Base-by-base conservation (phyloP, 1,284 basidiomycete genomes). In the Sparassis latifolia region DNA sequence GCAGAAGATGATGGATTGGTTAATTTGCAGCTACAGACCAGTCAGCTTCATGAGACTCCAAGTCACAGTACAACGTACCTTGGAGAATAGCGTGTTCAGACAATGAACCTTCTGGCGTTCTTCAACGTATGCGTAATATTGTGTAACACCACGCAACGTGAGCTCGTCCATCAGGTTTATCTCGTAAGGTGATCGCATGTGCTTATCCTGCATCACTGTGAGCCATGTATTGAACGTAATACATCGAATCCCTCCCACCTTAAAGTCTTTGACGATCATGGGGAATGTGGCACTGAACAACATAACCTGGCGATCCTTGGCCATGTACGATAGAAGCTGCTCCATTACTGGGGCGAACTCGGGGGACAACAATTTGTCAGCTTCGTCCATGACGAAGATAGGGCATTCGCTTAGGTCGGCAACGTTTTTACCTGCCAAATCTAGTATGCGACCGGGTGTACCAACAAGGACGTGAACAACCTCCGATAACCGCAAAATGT, bases 131-230 rank as follows among this genome's bases (percentile, higher is more conserved):
- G 96, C 96, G 67, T 99, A 99, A 72, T 97, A 99, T 78, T 99
- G 96, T 32, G 96, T 98, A 49, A 99, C 97, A 79, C 96, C 96
- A 62, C 92, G 92, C 50, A 99, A 78, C 37, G 96, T 99, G 57
- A 99, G 86, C 78, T 99, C 96, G 65, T 99, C 97, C 97, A 99
- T 99, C 67, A 99, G 86, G 73, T 99, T 99, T 74, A 98, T 97
- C 72, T 97, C 94, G 72, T 97, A 90, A 5, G 96, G 94, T 58
- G 88, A 84, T 56, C 83, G 85, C 96, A 99, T 98, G 76, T 98
- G 91, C 70, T 97, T 96, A 66, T 97, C 95, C 92, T 95, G 58
- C 4, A 50, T 41, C 40, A 44, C 28, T n/a, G 40, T 60, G 44
- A 52, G 53, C 44, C 12, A 12, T 28, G 33, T 3, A 37, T 37